Evolutionary conservation across 352 stramenopile species (phyloP).

Genomic region (Lagenidium giganteum): DNA sequence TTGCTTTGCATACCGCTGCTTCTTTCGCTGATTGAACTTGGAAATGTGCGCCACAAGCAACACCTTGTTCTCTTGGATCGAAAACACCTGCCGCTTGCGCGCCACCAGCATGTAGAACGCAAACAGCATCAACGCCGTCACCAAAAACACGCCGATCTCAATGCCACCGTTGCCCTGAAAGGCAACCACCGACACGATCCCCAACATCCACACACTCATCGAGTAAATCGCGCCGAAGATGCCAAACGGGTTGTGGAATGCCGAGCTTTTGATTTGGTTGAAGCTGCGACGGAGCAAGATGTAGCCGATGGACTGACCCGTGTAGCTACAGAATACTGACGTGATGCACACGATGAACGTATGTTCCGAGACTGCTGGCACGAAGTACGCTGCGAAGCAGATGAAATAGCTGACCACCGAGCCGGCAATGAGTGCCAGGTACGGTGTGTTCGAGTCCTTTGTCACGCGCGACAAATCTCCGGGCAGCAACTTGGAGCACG

Average conservation of each 20-base stretch:
- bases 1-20: no score
- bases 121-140: conserved; percentile 1
- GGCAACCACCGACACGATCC: conserved; percentile 2
- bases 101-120: conserved; percentile 12
- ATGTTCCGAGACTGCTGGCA: conserved; percentile 1
- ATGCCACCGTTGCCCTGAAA: conserved; percentile 11
- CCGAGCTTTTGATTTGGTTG: conserved; percentile 10
- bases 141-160: conserved; percentile 2
- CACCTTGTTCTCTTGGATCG: conserved; percentile 17
- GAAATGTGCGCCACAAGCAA: conserved; percentile 10
- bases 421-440: conserved; percentile 4
- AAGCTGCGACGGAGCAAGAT: conserved; percentile 14
- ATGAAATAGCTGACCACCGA: conserved; percentile 12
- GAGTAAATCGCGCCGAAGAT: conserved; percentile 9
- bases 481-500: conserved; percentile 13
- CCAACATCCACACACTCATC: conserved; percentile 10
- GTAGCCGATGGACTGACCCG: conserved; percentile 23
- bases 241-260: conserved; percentile 12
- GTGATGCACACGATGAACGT: conserved; percentile 19
- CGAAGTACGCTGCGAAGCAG: conserved; percentile 16
- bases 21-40: conserved; percentile 11
- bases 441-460: neutral
- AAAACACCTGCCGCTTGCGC: conserved; percentile 18
- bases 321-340: conserved; percentile 14
- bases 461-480: neutral